phyloP scores from a whole-genome alignment of 371 early-diverging fungal species.

The Mucor lusitanicus region DNA sequence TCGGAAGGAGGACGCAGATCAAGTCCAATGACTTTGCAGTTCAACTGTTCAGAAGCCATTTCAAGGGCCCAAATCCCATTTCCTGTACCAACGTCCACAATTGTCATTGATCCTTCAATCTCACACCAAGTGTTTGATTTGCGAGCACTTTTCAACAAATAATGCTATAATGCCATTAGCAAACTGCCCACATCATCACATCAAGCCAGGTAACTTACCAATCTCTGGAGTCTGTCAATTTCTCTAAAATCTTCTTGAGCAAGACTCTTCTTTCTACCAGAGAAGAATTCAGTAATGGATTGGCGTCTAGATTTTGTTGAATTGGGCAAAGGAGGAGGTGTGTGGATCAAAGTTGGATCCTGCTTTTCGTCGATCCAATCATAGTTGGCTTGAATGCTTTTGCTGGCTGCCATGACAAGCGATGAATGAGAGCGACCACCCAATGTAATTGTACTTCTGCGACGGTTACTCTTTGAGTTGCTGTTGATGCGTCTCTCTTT shows the following conservation, averaged over 20 bases:
- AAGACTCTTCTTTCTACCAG: constrained; percentile 42
- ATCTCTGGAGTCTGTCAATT: constrained; percentile 48
- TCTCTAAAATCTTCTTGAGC: constrained; percentile 45
- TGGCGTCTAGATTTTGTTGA: constrained; percentile 32
- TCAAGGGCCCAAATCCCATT: constrained; percentile 61
- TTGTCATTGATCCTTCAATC: constrained; percentile 23
- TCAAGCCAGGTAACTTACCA: constrained; percentile 23
- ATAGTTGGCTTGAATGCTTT: constrained; percentile 35
- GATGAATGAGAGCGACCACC: constrained; percentile 30
- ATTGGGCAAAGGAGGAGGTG: constrained; percentile 12
- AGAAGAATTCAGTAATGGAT: constrained; percentile 51
- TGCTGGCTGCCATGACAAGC: constrained; percentile 15
- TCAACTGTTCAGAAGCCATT: constrained; percentile 52
- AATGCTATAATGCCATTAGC: constrained; percentile 31
- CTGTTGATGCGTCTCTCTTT: constrained; percentile 19
- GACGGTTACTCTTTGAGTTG: constrained; percentile 21
- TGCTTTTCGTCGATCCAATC: constrained; percentile 49
- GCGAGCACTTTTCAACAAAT: constrained; percentile 47
- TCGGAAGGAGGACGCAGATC: constrained; percentile 48
- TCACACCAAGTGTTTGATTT: constrained; percentile 39
- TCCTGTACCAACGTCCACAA: constrained; percentile 57
- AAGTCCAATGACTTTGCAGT: constrained; percentile 51
- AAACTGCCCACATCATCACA: background rate
- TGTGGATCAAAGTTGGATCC: background rate
- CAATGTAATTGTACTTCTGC: constrained; percentile 41